Base-by-base conservation (phyloP, 306 rosid genomes). In the Inga oerstediana region DNA sequence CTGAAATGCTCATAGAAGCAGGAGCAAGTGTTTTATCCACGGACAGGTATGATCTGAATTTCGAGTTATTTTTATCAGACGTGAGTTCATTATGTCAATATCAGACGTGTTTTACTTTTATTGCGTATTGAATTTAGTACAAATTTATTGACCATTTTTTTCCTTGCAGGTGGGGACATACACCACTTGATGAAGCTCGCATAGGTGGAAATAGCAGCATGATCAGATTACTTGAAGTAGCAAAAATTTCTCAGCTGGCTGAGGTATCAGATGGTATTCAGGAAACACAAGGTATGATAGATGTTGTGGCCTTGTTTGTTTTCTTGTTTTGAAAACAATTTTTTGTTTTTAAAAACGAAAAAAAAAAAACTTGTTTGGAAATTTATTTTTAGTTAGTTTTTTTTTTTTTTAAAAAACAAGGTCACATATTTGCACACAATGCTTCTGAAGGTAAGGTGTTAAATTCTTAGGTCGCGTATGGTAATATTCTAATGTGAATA, bases 121-220 rank as follows among this genome's bases (percentile, higher is more conserved):
- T 24, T 20, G 46, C 37, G 51, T 10, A 70, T 10, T 70, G 74
- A 69, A 69, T 39, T 70, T 11, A n/a, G 43, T 48, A 10, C 22
- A 14, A 43, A 68, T 48, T 66, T 13, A 17, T 48, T 34, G 78
- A 54, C 22, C 8, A 15, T 44, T 37, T 80, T 12, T 12, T 9
- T 67, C 39, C 77, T 69, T 86, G 87, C 88, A 89, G 92, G 79
- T 89, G 91, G 92, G 92, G 92, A 16, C 79, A 80, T 62, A 84
- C 89, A 58, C 91, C 92, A 17, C 76, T 89, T 52, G 91, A 89
- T 72, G 91, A 85, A 66, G 88, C 87, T 52, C 85, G 80, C 22
- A 79, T 82, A 19, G 83, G 89, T 12, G 92, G 91, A 82, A 79
- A 82, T 74, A 85, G 76, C 81, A 85, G 79, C 41, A 59, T 89